A percentile compares a stretch with the other conserved stretches of the same genome.
Conservation (phyloP, 1,284 basidiomycete species). For the Kalmanozyma brasiliensis region DNA sequence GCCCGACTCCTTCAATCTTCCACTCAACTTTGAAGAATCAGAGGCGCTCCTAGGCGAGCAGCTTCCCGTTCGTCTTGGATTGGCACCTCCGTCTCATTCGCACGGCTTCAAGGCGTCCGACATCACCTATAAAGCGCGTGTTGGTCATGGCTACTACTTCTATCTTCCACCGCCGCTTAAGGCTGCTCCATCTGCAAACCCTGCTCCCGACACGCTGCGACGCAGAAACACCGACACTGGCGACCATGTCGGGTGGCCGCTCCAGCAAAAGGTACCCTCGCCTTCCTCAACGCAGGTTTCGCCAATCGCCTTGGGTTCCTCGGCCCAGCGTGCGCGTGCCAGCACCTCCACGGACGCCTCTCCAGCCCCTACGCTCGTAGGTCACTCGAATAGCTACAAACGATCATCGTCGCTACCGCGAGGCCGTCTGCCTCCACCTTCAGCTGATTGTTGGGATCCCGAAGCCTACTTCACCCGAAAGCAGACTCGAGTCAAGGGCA, state of each 20-base stretch:
- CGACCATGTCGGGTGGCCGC: conserved; percentile 4
- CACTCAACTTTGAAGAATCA: conserved; percentile 30
- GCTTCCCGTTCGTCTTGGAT: conserved; percentile 52
- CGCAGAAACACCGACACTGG: conserved; percentile 23
- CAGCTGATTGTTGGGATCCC: conserved; percentile 47
- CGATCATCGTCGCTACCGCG: neutral
- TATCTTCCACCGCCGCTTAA: conserved; percentile 51
- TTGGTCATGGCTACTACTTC: conserved; percentile 54
- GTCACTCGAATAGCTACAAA: conserved; percentile 6
- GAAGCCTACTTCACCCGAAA: conserved; percentile 38
- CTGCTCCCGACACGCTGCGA: conserved; percentile 5
- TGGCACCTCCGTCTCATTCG: conserved; percentile 48
- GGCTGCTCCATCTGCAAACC: neutral
- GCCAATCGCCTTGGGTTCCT: conserved; percentile 1
- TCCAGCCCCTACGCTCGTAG: conserved; percentile 12
- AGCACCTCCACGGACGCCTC: conserved; percentile 15
- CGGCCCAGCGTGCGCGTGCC: conserved; percentile 17
- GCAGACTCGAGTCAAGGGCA: conserved; percentile 33
- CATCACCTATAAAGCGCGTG: conserved; percentile 39
- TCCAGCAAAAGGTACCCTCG: conserved; percentile 1
- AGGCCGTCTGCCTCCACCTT: conserved; percentile 21
- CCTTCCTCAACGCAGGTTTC: no score
- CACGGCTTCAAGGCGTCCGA: conserved; percentile 20
- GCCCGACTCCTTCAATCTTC: conserved; percentile 28
- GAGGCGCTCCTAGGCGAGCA: conserved; percentile 35